phyloP scores from a whole-genome alignment of 192 early-diverging fungal genomes.

The Coemansia sp. region DNA sequence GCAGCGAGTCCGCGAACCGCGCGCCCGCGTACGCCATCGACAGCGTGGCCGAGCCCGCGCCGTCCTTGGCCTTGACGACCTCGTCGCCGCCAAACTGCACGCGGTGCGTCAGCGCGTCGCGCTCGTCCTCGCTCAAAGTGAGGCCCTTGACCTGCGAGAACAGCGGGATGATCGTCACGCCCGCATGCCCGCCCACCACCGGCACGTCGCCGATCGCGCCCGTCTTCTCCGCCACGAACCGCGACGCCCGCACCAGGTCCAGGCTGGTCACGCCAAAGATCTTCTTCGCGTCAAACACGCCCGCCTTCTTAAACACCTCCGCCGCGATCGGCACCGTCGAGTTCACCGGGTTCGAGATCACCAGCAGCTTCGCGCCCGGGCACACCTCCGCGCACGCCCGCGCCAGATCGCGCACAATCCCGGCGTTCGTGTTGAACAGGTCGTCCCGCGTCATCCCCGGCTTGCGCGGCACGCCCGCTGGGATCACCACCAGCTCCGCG shows the following conservation, averaged over 20 bases:
- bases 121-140: conserved; percentile 78
- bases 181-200: conserved; percentile 96
- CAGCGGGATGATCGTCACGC: conserved; percentile 95
- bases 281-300: conserved; percentile 79
- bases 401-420: conserved; percentile 82
- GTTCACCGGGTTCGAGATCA: conserved; percentile 97
- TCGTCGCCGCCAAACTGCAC: conserved; percentile 99
- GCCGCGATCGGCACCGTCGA: conserved; percentile 94
- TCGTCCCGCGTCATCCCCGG: conserved; percentile 99
- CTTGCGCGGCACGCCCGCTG: conserved; percentile 97
- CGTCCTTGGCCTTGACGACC: conserved; percentile 99
- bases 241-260: conserved; percentile 95
- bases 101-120: conserved; percentile 88
- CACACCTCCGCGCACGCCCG: conserved; percentile 72
- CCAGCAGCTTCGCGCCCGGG: conserved; percentile 82
- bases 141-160: conserved; percentile 75
- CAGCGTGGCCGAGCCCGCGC: conserved; percentile 84
- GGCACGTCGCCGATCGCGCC: conserved; percentile 71
- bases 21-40: conserved; percentile 90
- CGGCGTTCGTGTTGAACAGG: conserved; percentile 96
- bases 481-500: conserved; percentile 89
- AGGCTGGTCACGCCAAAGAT: conserved; percentile 98
- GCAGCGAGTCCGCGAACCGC: conserved; percentile 86
- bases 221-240: conserved; percentile 86
- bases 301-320: conserved; percentile 84